Evolutionary conservation across 345 rosid species (phyloP).

Genomic region (Turritis glabra): DNA sequence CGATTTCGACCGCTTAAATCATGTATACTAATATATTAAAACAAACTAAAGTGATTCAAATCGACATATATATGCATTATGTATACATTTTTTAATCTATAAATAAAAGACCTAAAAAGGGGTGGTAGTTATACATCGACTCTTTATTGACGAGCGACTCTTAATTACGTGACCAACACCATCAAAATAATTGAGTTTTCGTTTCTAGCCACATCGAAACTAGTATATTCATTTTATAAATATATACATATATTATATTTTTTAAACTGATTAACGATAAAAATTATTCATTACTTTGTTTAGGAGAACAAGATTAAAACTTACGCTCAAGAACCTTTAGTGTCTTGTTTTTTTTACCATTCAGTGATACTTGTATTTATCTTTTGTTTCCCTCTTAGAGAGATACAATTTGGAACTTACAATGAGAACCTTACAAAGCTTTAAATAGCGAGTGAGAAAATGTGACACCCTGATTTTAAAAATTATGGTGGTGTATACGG

Average conservation of each 20-base stretch:
- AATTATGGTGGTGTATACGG: too few relatives aligned
- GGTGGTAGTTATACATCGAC: slow-evolving; percentile 3
- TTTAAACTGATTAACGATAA: too few relatives aligned
- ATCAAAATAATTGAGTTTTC: not conserved
- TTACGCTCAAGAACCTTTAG: not conserved
- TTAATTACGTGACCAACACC: not conserved
- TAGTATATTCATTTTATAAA: not conserved
- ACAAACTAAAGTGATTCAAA: too few relatives aligned
- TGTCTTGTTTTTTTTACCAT: too few relatives aligned
- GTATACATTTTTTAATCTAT: not conserved
- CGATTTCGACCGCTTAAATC: not conserved
- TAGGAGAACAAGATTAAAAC: not conserved
- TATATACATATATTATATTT: too few relatives aligned
- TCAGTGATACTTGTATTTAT: too few relatives aligned
- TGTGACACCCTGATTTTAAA: too few relatives aligned
- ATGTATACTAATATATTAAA: not conserved
- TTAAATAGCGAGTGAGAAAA: too few relatives aligned
- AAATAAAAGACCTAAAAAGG: not conserved
- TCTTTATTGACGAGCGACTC: slow-evolving; percentile 13
- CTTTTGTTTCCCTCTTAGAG: too few relatives aligned
- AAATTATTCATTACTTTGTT: not conserved
- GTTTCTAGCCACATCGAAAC: not conserved
- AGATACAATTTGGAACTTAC: too few relatives aligned
- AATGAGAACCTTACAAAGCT: too few relatives aligned
- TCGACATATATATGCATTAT: not conserved